Evolutionary conservation across 139 green algal genomes (phyloP), one percentile per base, ranked within the genome.

Genomic region (Closterium sp.): DNA sequence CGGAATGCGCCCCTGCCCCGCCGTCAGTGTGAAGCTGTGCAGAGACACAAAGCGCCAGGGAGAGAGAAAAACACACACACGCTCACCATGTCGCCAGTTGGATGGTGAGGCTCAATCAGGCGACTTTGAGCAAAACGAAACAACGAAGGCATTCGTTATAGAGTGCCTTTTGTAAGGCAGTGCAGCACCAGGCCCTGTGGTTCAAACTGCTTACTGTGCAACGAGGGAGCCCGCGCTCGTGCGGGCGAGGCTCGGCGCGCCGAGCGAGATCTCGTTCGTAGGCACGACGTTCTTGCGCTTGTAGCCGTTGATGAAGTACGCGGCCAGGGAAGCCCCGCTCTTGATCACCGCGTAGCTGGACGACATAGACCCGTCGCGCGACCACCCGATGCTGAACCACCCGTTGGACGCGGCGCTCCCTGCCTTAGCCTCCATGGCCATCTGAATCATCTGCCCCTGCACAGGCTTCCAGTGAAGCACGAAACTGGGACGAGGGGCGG

Each of bases 301-400:
- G 55, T 76, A 76, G 55, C 55, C 55, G 55, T 76, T 76, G 55
- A 76, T 76, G 55, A 28, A 76, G 55, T 76, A 76, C 55, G 55
- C 55, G 0, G 55, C 55, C 55, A 76, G 55, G 12, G 55, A 76
- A 3, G 55, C 23, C 16, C 55, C 55, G 55, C 55, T 76, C 55
- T 76, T 76, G 84, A 87, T 87, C 33, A 87, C 84, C 33, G 84
- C 23, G 33, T 87, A 34, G 84, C 84, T 87, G 19, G 33, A 19
- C 33, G 33, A 34, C 84, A 87, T 87, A 19, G 33, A 87, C 84
- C 84, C 84, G 33, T 87, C 84, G 33, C 33, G 84, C 33, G 84
- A 87, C 84, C 84, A 87, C 16, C 84, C 84, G 1, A 87, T 87
- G 33, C 33, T 19, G 33, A 87, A 34, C 84, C 84, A 87, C 19